A percentile compares a stretch with the other conserved stretches of the same genome.
phyloP scores from a whole-genome alignment of 306 rosid genomes.

The Trichosanthes truncata region DNA sequence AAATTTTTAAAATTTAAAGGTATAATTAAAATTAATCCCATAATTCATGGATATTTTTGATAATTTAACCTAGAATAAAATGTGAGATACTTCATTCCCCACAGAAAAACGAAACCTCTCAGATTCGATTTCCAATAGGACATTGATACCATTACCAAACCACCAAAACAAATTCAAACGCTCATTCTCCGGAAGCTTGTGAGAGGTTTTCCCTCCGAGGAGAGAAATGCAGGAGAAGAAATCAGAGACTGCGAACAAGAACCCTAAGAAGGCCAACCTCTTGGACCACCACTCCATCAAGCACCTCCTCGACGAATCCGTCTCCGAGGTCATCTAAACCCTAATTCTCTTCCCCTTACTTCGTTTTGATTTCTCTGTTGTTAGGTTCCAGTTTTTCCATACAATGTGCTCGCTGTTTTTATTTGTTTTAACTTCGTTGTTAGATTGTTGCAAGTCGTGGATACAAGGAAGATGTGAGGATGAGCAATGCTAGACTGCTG shows the following conservation, averaged over 20 bases:
- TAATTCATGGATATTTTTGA: too few species aligned
- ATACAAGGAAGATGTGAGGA: conserved; percentile 66
- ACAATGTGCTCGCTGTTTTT: neutral
- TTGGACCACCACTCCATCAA: conserved; percentile 77
- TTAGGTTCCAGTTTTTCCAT: neutral
- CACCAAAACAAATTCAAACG: too few species aligned
- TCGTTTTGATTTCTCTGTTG: neutral
- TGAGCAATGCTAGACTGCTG: conserved; percentile 58
- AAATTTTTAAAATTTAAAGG: too few species aligned
- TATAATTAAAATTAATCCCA: too few species aligned
- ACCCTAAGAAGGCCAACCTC: conserved; percentile 74
- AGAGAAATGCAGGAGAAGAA: neutral
- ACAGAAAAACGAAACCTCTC: too few species aligned
- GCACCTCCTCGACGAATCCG: conserved; percentile 74
- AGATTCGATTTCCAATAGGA: too few species aligned
- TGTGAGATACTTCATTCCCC: too few species aligned
- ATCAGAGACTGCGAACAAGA: conserved; percentile 21
- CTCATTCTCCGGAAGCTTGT: neutral
- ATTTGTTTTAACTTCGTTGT: neutral
- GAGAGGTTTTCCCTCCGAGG: neutral
- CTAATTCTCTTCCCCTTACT: neutral
- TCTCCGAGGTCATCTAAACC: conserved; percentile 42
- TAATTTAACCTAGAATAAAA: too few species aligned
- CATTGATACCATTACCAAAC: too few species aligned
- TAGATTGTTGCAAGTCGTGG: conserved; percentile 66